Base-by-base conservation (phyloP, 192 early-diverging fungal species). In the Umbelopsis isabellina region DNA sequence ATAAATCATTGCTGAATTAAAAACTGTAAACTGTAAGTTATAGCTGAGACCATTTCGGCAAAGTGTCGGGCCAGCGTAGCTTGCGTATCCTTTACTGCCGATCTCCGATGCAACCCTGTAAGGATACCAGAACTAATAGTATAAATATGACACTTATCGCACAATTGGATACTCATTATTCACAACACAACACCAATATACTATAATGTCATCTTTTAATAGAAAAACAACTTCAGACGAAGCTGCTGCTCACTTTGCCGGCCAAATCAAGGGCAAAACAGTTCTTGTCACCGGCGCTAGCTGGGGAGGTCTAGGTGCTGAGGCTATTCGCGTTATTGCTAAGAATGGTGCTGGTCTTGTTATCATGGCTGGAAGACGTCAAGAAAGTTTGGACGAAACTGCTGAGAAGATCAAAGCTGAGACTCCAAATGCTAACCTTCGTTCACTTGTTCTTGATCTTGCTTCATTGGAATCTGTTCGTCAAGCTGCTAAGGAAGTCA, bases 121-220 rank as follows among this genome's bases (percentile, higher is more conserved):
- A 41, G 1, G 5, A 9, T 10, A 9, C 10, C 1, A 10, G 6
- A 9, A 41, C 5, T 37, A 41, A 41, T 41, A 6, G 6, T 41
- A 41, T 41, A 41, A 9, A 41, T 9, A 41, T 5, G 7, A 41
- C 2, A 41, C 37, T 41, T 6, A 1, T 10, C 37, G 1, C 1
- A 41, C 37, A 41, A 0, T 41, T 13, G 82, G 80, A 49, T 71
- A 6, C 6, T 10, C 10, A 41, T 41, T 10, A 41, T 41, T 41
- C 5, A 37, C 37, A 41, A 6, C 1, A 41, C 10, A 41, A 41
- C 10, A 41, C 10, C 37, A 2, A 41, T 30, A 30, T 2, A 30
- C 1, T 41, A 41, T 5, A 41, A 41, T 41, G 37, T 41, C 27
- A 30, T 30, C 37, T 6, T 41, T 41, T 5, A 41, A 41, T 10